Evolutionary conservation across 345 rosid species (phyloP), one percentile per base, ranked within the genome.

Genomic region (Orychophragmus violaceus): DNA sequence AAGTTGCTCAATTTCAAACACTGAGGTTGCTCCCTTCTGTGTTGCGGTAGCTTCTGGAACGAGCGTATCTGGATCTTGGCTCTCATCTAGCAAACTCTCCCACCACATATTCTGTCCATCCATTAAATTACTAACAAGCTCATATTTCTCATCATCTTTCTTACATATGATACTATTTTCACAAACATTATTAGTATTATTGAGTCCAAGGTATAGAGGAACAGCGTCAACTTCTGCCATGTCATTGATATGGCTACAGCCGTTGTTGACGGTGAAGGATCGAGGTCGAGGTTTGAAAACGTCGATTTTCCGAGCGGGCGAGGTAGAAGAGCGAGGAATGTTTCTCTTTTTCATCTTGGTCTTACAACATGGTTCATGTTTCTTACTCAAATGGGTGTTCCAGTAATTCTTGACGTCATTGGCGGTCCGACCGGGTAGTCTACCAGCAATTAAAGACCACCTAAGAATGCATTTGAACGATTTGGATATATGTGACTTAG

Each of bases 361-460:
- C 51, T 36, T 71, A 55, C 30, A 32, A 59, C 44, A 23, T 0
- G 58, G 14, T 21, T 55, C 78, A 14, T 57, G 22, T 59, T 75
- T 81, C 68, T 83, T 83, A 76, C 81, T 35, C 35, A 83, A 60
- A 66, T 66, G 87, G n/a, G 84, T 78, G 77, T 81, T 83, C 84
- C 84, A 83, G 35, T 78, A 79, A 55, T 81, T 83, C 66, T 83
- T 83, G n/a, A 83, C 80, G 64, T 81, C 84, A 66, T 81, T 80
- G 39, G 82, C 84, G 8, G 87, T 81, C 50, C 84, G 71, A 58
- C 80, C 84, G 2, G 87, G 84, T 14, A 83, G 74, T 37, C 87
- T 63, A 22, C 84, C 84, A 42, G 87, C 87, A 52, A 83, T 83
- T 10, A 83, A 64, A 2, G 87, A 76, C 87, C 87, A 83, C 76